Evolutionary conservation across 2,329 filamentous ascomycete species (phyloP).

Genomic region (Ophiostoma sp.): DNA sequence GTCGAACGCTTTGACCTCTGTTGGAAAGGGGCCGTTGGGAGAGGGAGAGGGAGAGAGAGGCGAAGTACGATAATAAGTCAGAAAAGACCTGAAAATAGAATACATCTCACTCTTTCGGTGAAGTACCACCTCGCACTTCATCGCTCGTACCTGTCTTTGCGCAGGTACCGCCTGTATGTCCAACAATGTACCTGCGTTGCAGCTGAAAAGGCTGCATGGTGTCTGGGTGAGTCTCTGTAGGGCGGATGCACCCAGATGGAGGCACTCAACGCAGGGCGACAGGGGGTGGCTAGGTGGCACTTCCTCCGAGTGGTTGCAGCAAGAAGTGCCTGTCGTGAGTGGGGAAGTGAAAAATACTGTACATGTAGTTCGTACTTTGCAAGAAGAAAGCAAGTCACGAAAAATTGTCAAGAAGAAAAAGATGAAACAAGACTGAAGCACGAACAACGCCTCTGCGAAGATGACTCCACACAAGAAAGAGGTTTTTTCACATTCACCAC

Average conservation of each 20-base stretch:
- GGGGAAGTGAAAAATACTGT: not conserved
- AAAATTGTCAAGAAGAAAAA: not conserved
- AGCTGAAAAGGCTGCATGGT: not conserved
- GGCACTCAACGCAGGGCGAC: not conserved
- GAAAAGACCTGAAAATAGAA: not conserved
- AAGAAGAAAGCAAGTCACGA: not conserved
- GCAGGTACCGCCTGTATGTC: not conserved
- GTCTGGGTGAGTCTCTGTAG: not conserved
- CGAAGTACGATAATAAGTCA: not conserved
- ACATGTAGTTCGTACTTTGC: not conserved
- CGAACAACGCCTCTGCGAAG: not conserved
- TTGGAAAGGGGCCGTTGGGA: not conserved
- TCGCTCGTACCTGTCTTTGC: not conserved
- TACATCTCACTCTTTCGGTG: not conserved
- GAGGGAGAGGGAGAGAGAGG: not conserved
- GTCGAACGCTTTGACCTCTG: not conserved
- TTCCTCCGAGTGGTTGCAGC: constrained; percentile 1
- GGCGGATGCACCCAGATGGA: not conserved
- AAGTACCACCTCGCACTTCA: not conserved
- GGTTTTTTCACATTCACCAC: too few relatives aligned
- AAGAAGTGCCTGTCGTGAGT: too few relatives aligned
- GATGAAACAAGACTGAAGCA: constrained; percentile 11
- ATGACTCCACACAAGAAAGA: not conserved
- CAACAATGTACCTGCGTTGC: not conserved
- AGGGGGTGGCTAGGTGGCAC: not conserved